These are phyloP conservation scores for Ceratobasidium sp. DNA, from an alignment of 1,284 basidiomycete genomes.

Conservation along the genomic window DNA sequence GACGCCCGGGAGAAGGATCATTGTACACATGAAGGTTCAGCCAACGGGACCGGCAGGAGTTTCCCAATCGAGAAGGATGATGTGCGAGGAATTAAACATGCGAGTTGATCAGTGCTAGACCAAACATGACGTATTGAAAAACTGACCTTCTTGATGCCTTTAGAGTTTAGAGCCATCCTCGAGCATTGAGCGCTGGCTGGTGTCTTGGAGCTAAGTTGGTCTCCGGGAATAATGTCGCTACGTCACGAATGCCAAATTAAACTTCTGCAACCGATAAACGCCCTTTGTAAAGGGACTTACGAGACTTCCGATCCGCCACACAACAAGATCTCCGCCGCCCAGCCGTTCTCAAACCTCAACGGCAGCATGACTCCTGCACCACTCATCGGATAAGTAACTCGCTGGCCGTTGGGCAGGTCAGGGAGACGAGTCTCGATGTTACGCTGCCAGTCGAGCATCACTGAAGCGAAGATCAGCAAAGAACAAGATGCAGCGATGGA, in stretches of 20 bases:
- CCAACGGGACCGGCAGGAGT: no score
- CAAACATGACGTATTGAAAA: not conserved
- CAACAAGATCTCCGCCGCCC: conserved; percentile 61
- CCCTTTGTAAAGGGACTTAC: conserved; percentile 44
- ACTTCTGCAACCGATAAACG: not conserved
- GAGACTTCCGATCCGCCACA: conserved; percentile 57
- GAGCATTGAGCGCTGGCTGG: conserved; percentile 32
- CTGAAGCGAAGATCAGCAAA: conserved; percentile 47
- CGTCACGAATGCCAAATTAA: conserved; percentile 19
- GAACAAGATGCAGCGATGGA: not conserved
- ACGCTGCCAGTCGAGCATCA: conserved; percentile 61
- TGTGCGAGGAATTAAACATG: not conserved
- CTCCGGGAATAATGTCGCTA: conserved; percentile 45
- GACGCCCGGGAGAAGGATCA: not conserved
- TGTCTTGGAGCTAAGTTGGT: not conserved
- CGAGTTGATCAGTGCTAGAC: not conserved
- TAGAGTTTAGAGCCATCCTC: conserved; percentile 24
- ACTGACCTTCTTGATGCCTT: conserved; percentile 28
- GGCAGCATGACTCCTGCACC: conserved; percentile 63
- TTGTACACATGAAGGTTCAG: no score
- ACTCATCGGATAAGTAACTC: conserved; percentile 61
- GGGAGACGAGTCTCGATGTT: conserved; percentile 59
- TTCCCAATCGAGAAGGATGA: not conserved
- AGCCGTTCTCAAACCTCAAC: conserved; percentile 58
- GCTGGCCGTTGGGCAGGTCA: conserved; percentile 63